phyloP scores from a whole-genome alignment of 352 stramenopile genomes.

The Phytophthora syringae region DNA sequence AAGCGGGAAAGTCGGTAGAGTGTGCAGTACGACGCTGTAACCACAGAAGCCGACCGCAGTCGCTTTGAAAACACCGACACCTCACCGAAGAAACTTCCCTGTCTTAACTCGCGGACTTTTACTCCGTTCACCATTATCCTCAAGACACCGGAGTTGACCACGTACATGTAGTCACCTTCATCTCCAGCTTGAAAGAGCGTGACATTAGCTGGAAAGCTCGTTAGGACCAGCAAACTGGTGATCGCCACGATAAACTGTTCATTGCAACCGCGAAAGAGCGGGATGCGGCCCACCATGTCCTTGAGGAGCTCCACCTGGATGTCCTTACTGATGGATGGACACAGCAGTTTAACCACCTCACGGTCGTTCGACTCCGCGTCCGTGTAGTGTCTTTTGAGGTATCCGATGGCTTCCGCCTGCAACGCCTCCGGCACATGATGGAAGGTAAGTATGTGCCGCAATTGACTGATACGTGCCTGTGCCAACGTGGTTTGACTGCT shows the following conservation, averaged over 20 bases:
- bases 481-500: slow-evolving; percentile 45
- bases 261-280: slow-evolving; percentile 69
- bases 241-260: slow-evolving; percentile 68
- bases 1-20: slow-evolving; percentile 71
- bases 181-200: slow-evolving; percentile 62
- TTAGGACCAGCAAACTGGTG: slow-evolving; percentile 73
- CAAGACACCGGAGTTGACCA: slow-evolving; percentile 68
- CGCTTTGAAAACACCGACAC: slow-evolving; percentile 74
- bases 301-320: slow-evolving; percentile 76
- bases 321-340: slow-evolving; percentile 77
- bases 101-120: slow-evolving; percentile 70
- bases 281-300: slow-evolving; percentile 60
- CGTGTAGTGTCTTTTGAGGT: slow-evolving; percentile 72
- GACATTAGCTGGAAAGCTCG: slow-evolving; percentile 60
- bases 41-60: slow-evolving; percentile 58
- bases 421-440: slow-evolving; percentile 62
- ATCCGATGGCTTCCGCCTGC: slow-evolving; percentile 60
- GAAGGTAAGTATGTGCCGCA: slow-evolving; percentile 70
- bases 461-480: slow-evolving; percentile 68
- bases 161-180: slow-evolving; percentile 75
- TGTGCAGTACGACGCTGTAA: slow-evolving; percentile 69
- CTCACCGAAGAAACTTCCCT: slow-evolving; percentile 76
- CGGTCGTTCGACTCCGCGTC: slow-evolving; percentile 74
- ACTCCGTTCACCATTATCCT: slow-evolving; percentile 63
- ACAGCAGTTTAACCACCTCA: slow-evolving; percentile 65